phyloP scores from a whole-genome alignment of 2,329 filamentous ascomycete species.

The Cadophora gregata region DNA sequence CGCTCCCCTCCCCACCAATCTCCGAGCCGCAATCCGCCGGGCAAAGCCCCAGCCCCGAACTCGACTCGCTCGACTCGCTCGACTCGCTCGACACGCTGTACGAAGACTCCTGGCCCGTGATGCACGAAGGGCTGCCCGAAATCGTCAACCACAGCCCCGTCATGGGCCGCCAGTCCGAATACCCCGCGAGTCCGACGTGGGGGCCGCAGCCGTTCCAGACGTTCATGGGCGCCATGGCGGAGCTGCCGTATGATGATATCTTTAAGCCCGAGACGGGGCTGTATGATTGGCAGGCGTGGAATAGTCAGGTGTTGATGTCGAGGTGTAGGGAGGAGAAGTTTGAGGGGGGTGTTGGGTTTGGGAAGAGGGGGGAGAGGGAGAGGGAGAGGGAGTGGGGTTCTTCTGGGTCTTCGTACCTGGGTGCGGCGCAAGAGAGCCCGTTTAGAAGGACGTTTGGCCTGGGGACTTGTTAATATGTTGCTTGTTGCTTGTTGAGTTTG shows the following conservation, averaged over 20 bases:
- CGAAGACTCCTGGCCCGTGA: slow-evolving; percentile 40
- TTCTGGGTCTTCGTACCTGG: slow-evolving; percentile 27
- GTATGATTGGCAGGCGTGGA: slow-evolving; percentile 44
- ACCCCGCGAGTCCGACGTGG: slow-evolving; percentile 40
- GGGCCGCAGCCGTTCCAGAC: slow-evolving; percentile 42
- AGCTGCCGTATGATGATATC: slow-evolving; percentile 43
- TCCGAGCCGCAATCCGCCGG: slow-evolving; percentile 31
- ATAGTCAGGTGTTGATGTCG: slow-evolving; percentile 40
- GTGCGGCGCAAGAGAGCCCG: slow-evolving; percentile 25
- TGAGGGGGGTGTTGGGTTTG: slow-evolving; percentile 35
- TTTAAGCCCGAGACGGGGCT: slow-evolving; percentile 41
- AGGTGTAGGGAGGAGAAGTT: slow-evolving; percentile 43
- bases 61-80: slow-evolving; percentile 39
- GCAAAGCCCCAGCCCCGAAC: slow-evolving; percentile 24
- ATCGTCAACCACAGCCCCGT: slow-evolving; percentile 30
- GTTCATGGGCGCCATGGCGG: slow-evolving; percentile 43
- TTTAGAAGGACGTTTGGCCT: slow-evolving; percentile 34
- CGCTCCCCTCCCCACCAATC: slow-evolving; percentile 40
- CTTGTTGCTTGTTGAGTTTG: too few relatives aligned
- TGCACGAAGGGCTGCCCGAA: slow-evolving; percentile 33
- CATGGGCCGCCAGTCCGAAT: slow-evolving; percentile 35
- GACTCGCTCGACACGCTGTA: slow-evolving; percentile 42
- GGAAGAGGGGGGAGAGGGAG: slow-evolving; percentile 37
- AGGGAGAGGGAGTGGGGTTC: too few relatives aligned
- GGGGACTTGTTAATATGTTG: slow-evolving; percentile 28